Conservation (phyloP, 202 grass and related monocot species). For the Setaria italica region DNA sequence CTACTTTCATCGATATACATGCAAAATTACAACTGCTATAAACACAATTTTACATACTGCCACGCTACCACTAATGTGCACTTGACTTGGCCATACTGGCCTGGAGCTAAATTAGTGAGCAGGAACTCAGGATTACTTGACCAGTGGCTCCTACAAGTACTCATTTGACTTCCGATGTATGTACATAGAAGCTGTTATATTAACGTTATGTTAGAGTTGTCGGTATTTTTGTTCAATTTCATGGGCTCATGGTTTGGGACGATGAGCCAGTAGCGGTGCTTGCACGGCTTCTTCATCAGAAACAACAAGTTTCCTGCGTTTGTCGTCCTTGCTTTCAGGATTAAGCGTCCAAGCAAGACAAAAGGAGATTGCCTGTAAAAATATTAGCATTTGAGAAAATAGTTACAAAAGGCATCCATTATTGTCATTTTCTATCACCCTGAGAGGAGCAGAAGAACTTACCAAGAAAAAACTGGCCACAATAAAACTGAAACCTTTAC, state of each 20-base stretch:
- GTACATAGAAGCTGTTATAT: background rate
- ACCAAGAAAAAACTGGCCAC: constrained; percentile 79
- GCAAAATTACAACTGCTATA: background rate
- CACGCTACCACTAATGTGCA: background rate
- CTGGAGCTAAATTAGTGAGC: constrained; percentile 15
- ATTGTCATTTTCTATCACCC: background rate
- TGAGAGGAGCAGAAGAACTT: background rate
- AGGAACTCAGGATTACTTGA: background rate
- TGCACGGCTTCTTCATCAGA: constrained; percentile 50
- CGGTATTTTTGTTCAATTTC: background rate
- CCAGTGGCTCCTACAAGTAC: background rate
- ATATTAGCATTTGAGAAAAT: background rate
- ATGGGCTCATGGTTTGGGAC: constrained; percentile 23
- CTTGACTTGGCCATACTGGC: background rate
- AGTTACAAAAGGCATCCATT: background rate
- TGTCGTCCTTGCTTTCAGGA: constrained; percentile 37
- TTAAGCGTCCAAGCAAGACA: constrained; percentile 61
- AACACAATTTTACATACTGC: background rate
- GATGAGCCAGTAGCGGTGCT: constrained; percentile 59
- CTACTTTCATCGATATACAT: background rate
- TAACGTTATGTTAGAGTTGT: background rate
- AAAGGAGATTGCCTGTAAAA: constrained; percentile 68
- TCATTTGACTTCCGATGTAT: background rate
- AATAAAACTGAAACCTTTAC: constrained; percentile 84
- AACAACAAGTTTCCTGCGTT: constrained; percentile 1